Evolutionary conservation across 139 green algal genomes (phyloP).

Genomic region (Zygnema cylindricum): DNA sequence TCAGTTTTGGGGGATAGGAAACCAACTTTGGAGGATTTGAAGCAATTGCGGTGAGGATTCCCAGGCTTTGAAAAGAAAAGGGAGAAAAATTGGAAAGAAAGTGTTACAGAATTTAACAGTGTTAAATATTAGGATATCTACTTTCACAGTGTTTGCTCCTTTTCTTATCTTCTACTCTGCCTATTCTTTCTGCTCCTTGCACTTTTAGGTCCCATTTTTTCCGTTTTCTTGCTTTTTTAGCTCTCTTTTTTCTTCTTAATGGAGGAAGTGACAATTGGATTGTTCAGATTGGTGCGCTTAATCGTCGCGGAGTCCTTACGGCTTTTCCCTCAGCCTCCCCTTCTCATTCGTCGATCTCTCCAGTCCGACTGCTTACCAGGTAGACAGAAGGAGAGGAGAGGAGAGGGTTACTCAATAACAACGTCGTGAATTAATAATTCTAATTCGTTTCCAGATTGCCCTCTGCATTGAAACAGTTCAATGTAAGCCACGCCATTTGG

Average conservation of each 20-base stretch:
- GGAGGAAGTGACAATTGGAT: too few species aligned
- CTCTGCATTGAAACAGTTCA: background rate
- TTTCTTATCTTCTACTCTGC: background rate
- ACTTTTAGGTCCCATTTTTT: background rate
- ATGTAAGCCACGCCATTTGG: too few species aligned
- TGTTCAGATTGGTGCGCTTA: conserved; percentile 53
- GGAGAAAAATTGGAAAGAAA: background rate
- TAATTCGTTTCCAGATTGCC: background rate
- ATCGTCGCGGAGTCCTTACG: conserved; percentile 87
- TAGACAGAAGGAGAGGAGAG: background rate
- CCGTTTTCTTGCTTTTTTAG: background rate
- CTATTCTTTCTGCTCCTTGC: too few species aligned
- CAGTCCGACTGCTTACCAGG: conserved; percentile 80
- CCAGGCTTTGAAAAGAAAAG: background rate
- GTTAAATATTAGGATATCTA: too few species aligned
- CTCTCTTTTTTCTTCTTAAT: conserved; percentile 68
- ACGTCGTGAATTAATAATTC: too few species aligned
- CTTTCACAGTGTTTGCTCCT: background rate
- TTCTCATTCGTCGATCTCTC: conserved; percentile 91
- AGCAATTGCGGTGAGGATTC: conserved; percentile 52
- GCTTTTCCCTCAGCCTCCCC: conserved; percentile 94
- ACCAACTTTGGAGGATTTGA: conserved; percentile 66
- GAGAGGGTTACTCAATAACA: background rate
- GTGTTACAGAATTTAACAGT: background rate
- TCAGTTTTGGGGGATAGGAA: conserved; percentile 72